phyloP scores from a whole-genome alignment of 768 basidiomycete genomes.

The Russula olivacea region DNA sequence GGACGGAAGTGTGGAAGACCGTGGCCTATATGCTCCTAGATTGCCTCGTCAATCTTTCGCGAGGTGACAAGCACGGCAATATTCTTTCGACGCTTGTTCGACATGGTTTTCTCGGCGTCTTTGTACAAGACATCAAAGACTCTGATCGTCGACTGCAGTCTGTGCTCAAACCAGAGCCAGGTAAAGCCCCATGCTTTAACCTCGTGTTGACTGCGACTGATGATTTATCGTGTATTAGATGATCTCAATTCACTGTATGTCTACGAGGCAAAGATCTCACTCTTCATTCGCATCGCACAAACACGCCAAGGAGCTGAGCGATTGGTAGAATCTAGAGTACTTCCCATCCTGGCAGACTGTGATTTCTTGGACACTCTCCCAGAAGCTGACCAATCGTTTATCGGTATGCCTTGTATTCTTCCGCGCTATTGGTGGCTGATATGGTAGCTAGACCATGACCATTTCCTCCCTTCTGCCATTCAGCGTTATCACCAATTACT shows the following conservation, averaged over 20 bases:
- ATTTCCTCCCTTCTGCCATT: conserved; percentile 82
- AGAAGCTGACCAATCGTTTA: conserved; percentile 73
- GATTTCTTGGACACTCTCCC: conserved; percentile 85
- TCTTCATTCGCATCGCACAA: conserved; percentile 80
- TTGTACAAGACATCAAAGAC: conserved; percentile 81
- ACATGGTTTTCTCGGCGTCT: conserved; percentile 74
- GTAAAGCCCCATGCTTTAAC: conserved; percentile 36
- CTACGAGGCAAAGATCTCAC: conserved; percentile 90
- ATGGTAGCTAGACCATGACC: conserved; percentile 56
- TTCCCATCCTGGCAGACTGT: conserved; percentile 72
- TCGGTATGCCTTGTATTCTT: conserved; percentile 45
- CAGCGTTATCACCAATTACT: conserved; percentile 89
- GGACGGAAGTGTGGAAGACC: conserved; percentile 95
- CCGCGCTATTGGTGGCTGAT: conserved; percentile 13
- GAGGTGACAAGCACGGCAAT: conserved; percentile 59
- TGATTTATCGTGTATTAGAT: conserved; percentile 41
- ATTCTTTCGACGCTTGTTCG: conserved; percentile 54
- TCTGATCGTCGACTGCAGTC: conserved; percentile 66
- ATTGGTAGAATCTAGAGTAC: conserved; percentile 68
- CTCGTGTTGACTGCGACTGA: background rate
- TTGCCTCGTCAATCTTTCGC: conserved; percentile 67
- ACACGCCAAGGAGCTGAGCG: conserved; percentile 80
- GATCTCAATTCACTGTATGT: conserved; percentile 89
- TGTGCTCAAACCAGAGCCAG: conserved; percentile 84
- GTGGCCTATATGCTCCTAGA: conserved; percentile 90